phyloP scores from a whole-genome alignment of 257 asterid species.

The Ehretia macrophylla region DNA sequence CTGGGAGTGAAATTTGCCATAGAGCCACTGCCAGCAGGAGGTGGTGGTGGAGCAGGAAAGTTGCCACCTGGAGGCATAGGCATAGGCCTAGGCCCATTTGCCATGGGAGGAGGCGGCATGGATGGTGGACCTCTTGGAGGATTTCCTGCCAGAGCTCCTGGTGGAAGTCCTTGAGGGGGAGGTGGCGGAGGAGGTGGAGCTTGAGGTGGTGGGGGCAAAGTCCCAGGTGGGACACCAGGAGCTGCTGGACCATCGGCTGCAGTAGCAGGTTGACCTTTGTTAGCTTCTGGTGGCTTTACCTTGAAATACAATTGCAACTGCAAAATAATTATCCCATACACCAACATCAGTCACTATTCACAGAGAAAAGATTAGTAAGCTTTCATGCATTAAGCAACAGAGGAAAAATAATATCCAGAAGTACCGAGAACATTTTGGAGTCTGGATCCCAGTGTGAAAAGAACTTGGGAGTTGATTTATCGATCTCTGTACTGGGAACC shows the following conservation, averaged over 20 bases:
- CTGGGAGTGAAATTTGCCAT: constrained; percentile 88
- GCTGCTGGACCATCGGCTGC: constrained; percentile 56
- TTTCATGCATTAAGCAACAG: neutral
- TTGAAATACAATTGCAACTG: constrained; percentile 80
- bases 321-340: constrained; percentile 2
- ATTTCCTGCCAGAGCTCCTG: constrained; percentile 42
- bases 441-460: constrained; percentile 99
- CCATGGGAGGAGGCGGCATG: constrained; percentile 65
- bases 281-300: constrained; percentile 75
- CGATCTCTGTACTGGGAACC: constrained; percentile 97
- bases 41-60: constrained; percentile 96
- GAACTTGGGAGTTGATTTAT: constrained; percentile 95
- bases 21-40: constrained; percentile 62
- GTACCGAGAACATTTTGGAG: constrained; percentile 92
- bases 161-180: constrained; percentile 71
- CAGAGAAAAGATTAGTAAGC: no score
- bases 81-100: constrained; percentile 74
- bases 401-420: constrained; percentile 11
- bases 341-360: constrained; percentile 3
- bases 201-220: constrained; percentile 74
- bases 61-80: constrained; percentile 92
- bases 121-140: constrained; percentile 54
- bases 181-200: constrained; percentile 67
- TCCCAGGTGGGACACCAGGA: constrained; percentile 46
- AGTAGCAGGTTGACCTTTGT: constrained; percentile 51